Evolutionary conservation across 1,139 yeast genomes (phyloP).

Genomic region (Kurtzmaniella quercitrusa): DNA sequence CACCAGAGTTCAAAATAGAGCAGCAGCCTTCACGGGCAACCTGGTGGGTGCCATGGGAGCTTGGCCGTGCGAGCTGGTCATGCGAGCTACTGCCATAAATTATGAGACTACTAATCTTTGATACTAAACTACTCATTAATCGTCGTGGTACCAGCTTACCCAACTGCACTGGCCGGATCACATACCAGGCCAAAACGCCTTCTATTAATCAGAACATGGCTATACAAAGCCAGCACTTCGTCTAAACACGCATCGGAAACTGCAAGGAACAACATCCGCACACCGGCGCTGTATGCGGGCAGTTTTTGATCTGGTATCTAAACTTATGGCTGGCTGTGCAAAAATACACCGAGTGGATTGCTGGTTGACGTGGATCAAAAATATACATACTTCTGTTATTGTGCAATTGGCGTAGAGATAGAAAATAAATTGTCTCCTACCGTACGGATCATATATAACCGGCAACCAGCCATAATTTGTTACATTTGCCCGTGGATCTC

Average conservation of each 20-base stretch:
- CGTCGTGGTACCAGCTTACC: too few relatives aligned
- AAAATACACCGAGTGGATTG: not conserved
- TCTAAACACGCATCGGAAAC: not conserved
- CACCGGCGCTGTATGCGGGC: not conserved
- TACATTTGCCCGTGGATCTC: not conserved
- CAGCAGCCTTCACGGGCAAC: too few relatives aligned
- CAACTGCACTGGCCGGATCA: too few relatives aligned
- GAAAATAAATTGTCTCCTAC: not conserved
- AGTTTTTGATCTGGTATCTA: not conserved
- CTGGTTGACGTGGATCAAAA: not conserved
- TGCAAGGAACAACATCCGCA: not conserved
- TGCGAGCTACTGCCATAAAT: too few relatives aligned
- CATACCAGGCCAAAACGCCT: not conserved
- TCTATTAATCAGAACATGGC: not conserved
- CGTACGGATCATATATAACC: not conserved
- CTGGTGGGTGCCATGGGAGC: too few relatives aligned
- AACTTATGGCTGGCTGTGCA: conserved; percentile 1
- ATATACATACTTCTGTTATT: not conserved
- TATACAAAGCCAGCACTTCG: not conserved
- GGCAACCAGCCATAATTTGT: not conserved
- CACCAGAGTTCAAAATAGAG: too few relatives aligned
- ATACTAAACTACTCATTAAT: too few relatives aligned
- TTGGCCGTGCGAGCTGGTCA: too few relatives aligned
- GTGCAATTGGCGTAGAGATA: not conserved
- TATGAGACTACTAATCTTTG: too few relatives aligned